These are phyloP conservation scores for Starmerella vaccinii DNA, from an alignment of 805 yeast genomes.

Conservation along the genomic window DNA sequence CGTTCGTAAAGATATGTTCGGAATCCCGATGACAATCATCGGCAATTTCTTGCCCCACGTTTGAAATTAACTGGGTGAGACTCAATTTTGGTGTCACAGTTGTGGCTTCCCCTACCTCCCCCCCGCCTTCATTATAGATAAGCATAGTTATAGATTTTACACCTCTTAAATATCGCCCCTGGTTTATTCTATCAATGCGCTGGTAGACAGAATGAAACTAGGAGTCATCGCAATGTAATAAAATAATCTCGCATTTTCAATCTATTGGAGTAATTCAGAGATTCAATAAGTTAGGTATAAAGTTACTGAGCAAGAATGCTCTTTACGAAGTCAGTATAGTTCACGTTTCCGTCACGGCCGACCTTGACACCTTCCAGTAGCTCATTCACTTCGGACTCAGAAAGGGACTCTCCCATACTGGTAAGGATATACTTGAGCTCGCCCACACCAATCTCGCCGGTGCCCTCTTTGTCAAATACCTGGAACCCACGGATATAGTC, in stretches of 20 bases:
- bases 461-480: slow-evolving; percentile 90
- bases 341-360: slow-evolving; percentile 87
- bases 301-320: slow-evolving; percentile 75
- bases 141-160: neutral
- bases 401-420: slow-evolving; percentile 86
- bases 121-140: neutral
- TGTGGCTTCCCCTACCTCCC: neutral
- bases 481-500: slow-evolving; percentile 95
- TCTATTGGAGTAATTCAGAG: neutral
- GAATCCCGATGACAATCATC: slow-evolving; percentile 92
- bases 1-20: slow-evolving; percentile 85
- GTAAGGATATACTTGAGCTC: slow-evolving; percentile 91
- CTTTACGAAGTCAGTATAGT: slow-evolving; percentile 86
- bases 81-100: neutral
- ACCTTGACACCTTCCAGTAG: slow-evolving; percentile 89
- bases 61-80: neutral
- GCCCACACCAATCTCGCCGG: slow-evolving; percentile 95
- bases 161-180: no score
- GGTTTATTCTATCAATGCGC: no score
- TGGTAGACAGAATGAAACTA: no score
- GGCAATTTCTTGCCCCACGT: slow-evolving; percentile 59
- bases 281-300: neutral
- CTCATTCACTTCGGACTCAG: slow-evolving; percentile 90
- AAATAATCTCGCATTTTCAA: no score
- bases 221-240: no score